A percentile compares a stretch with the other conserved stretches of the same genome.
Evolutionary conservation across 345 rosid genomes (phyloP).

Genomic region (Gossypium anomalum): DNA sequence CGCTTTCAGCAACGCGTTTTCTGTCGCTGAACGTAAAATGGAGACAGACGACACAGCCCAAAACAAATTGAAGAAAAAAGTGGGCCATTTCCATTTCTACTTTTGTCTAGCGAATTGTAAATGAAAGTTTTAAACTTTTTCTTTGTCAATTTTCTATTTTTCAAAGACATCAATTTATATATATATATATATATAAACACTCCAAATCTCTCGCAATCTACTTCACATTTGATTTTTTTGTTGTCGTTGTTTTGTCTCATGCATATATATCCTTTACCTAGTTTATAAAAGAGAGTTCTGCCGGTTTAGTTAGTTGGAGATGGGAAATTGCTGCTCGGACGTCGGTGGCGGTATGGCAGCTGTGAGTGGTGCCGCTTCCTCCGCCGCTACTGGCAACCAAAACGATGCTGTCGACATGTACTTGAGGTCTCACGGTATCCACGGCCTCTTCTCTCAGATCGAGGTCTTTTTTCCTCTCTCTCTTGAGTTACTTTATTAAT

Average conservation of each 20-base stretch:
- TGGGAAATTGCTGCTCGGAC: slow-evolving; percentile 94
- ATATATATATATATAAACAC: background rate
- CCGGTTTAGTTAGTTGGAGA: slow-evolving; percentile 22
- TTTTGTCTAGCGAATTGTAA: no score
- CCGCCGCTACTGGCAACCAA: slow-evolving; percentile 26
- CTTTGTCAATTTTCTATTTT: background rate
- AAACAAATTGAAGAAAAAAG: no score
- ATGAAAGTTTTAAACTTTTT: background rate
- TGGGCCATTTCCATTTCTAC: no score
- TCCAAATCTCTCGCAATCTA: background rate
- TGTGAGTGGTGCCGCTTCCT: slow-evolving; percentile 44
- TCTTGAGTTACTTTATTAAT: background rate
- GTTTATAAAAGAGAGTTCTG: slow-evolving; percentile 2
- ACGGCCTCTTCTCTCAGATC: slow-evolving; percentile 70
- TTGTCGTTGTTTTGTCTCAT: background rate
- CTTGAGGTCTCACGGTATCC: slow-evolving; percentile 64
- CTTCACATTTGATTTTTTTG: background rate
- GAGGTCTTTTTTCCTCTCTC: slow-evolving; percentile 43
- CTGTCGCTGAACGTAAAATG: no score
- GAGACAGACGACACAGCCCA: no score
- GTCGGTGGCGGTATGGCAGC: slow-evolving; percentile 58
- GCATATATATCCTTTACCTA: background rate
- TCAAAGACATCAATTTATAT: background rate
- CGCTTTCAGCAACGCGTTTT: slow-evolving; percentile 2
- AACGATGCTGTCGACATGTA: slow-evolving; percentile 68